Evolutionary conservation across 768 basidiomycete species (phyloP).

Genomic region (Lentinula aciculospora): DNA sequence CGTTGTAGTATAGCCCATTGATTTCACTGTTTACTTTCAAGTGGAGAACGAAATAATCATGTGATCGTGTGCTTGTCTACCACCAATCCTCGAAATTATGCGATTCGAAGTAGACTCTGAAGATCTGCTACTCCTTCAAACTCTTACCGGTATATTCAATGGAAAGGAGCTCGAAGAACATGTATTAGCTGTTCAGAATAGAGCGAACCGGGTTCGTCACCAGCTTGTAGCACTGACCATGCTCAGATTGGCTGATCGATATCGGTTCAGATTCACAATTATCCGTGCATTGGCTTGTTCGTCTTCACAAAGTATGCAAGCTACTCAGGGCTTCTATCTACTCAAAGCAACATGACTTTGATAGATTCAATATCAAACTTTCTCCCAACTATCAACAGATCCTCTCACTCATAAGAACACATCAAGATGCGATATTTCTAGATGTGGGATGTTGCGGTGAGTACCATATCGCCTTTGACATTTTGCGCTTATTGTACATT

Average conservation of each 20-base stretch:
- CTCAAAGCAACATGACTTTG: background rate
- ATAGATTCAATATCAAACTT: slow-evolving; percentile 16
- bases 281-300: slow-evolving; percentile 9
- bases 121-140: slow-evolving; percentile 13
- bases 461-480: background rate
- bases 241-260: background rate
- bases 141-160: slow-evolving; percentile 15
- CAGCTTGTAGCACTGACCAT: background rate
- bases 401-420: slow-evolving; percentile 12
- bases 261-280: background rate
- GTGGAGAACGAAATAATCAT: background rate
- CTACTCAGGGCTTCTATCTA: slow-evolving; percentile 20
- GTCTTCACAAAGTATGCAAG: slow-evolving; percentile 29
- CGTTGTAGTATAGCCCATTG: background rate
- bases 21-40: background rate
- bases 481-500: background rate
- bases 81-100: too few relatives aligned
- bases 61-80: too few relatives aligned
- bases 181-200: slow-evolving; percentile 11
- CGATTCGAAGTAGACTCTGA: background rate
- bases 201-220: slow-evolving; percentile 14
- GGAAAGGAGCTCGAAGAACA: slow-evolving; percentile 16
- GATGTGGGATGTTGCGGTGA: slow-evolving; percentile 43
- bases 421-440: slow-evolving; percentile 22
- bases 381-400: slow-evolving; percentile 16